Conservation (phyloP, 768 basidiomycete species). For the Amanita molliuscula region DNA sequence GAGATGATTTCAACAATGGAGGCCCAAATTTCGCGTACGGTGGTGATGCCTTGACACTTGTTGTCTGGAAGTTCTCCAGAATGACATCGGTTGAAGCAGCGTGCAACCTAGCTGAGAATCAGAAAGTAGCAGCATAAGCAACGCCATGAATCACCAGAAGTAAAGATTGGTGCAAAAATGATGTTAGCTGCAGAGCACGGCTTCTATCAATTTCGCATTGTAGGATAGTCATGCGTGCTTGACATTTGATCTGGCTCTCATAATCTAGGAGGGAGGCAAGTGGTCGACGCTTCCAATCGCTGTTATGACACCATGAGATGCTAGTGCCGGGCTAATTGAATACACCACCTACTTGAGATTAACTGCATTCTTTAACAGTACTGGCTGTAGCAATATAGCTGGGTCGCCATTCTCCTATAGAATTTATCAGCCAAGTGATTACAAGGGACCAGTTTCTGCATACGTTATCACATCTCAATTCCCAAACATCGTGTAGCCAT, state of each 20-base stretch:
- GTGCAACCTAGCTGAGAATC: not conserved
- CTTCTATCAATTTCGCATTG: slow-evolving; percentile 25
- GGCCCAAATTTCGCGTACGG: not conserved
- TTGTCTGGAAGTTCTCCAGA: not conserved
- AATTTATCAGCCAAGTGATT: not conserved
- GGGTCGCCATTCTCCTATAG: slow-evolving; percentile 21
- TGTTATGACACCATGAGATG: slow-evolving; percentile 13
- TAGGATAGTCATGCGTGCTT: slow-evolving; percentile 25
- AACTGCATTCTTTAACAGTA: slow-evolving; percentile 26
- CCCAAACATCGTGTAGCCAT: slow-evolving; percentile 48
- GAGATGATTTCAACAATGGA: slow-evolving; percentile 9
- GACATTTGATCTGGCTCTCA: slow-evolving; percentile 24
- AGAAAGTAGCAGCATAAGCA: not conserved
- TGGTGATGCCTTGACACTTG: too few relatives aligned
- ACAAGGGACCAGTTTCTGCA: slow-evolving; percentile 7
- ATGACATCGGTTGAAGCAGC: not conserved
- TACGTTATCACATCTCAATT: slow-evolving; percentile 11
- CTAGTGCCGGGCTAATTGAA: not conserved
- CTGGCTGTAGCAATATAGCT: slow-evolving; percentile 33
- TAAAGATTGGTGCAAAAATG: slow-evolving; percentile 30
- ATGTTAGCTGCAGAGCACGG: slow-evolving; percentile 32
- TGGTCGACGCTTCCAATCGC: slow-evolving; percentile 30
- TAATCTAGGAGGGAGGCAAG: slow-evolving; percentile 30
- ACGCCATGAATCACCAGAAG: slow-evolving; percentile 21
- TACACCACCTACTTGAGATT: slow-evolving; percentile 27